Evolutionary conservation across 2,329 filamentous ascomycete genomes (phyloP).

Genomic region (Ilyonectria sp.): DNA sequence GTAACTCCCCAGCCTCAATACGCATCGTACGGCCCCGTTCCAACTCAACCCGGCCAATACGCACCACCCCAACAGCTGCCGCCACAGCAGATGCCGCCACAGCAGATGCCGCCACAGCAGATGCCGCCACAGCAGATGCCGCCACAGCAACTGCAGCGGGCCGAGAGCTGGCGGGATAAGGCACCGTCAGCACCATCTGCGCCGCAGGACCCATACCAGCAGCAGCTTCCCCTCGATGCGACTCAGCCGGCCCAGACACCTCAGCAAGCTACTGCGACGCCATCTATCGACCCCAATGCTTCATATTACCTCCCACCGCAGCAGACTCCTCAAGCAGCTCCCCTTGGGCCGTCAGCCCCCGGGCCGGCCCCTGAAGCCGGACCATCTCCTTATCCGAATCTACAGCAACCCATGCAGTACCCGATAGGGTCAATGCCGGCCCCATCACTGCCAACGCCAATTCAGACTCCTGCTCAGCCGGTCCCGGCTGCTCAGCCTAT

Average conservation of each 20-base stretch:
- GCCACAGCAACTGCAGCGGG: conserved; percentile 63
- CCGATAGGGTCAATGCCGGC: conserved; percentile 60
- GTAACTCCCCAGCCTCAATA: conserved; percentile 57
- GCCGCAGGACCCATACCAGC: conserved; percentile 52
- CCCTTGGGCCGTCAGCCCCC: conserved; percentile 56
- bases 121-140: conserved; percentile 54
- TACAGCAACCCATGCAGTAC: conserved; percentile 64
- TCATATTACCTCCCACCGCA: conserved; percentile 71
- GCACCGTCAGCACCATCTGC: conserved; percentile 57
- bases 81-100: conserved; percentile 52
- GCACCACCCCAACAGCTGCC: conserved; percentile 63
- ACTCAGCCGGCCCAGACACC: conserved; percentile 49
- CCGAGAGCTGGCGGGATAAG: conserved; percentile 66
- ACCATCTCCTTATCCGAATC: conserved; percentile 67
- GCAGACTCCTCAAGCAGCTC: conserved; percentile 50
- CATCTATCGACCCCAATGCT: conserved; percentile 65
- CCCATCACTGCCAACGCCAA: conserved; percentile 52
- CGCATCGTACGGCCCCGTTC: conserved; percentile 59
- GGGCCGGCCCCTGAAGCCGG: conserved; percentile 59
- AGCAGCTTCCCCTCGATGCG: conserved; percentile 45
- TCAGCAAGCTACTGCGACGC: conserved; percentile 48
- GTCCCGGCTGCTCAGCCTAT: conserved; percentile 45
- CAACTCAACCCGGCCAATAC: conserved; percentile 60
- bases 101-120: conserved; percentile 64
- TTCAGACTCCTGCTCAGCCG: conserved; percentile 48